Evolutionary conservation across 225 moss, liverwort and hornwort species (phyloP).

Genomic region (Pleurozium schreberi): DNA sequence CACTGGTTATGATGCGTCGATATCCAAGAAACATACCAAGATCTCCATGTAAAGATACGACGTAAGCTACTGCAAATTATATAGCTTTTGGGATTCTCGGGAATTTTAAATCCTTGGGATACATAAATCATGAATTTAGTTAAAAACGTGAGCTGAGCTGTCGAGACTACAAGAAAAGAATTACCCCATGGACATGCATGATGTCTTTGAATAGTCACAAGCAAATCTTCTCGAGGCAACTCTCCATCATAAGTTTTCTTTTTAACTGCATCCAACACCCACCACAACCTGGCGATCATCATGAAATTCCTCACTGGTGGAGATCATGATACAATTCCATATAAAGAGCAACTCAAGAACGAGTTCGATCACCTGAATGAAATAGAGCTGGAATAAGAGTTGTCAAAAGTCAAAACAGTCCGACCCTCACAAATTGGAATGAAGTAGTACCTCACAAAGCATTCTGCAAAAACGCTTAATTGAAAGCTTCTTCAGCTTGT

Average conservation of each 20-base stretch:
- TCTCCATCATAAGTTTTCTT: conserved; percentile 88
- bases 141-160: background rate
- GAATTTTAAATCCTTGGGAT: background rate
- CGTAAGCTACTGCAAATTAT: no score
- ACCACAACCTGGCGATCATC: conserved; percentile 47
- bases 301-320: background rate
- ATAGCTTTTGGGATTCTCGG: background rate
- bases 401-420: no score
- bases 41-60: no score
- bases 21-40: no score
- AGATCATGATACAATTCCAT: background rate
- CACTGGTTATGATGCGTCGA: no score
- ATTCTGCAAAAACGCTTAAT: no score
- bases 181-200: conserved; percentile 66
- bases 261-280: conserved; percentile 74
- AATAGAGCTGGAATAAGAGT: background rate
- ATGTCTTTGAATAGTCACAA: conserved; percentile 64
- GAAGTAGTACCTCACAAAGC: no score
- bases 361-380: background rate
- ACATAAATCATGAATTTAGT: background rate
- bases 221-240: conserved; percentile 66
- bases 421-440: no score
- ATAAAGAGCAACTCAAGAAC: background rate
- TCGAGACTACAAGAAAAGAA: background rate
- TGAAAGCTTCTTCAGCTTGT: no score